These are phyloP conservation scores for Macrophomina tecta DNA, from an alignment of 2,329 filamentous ascomycete species.

Conservation along the genomic window DNA sequence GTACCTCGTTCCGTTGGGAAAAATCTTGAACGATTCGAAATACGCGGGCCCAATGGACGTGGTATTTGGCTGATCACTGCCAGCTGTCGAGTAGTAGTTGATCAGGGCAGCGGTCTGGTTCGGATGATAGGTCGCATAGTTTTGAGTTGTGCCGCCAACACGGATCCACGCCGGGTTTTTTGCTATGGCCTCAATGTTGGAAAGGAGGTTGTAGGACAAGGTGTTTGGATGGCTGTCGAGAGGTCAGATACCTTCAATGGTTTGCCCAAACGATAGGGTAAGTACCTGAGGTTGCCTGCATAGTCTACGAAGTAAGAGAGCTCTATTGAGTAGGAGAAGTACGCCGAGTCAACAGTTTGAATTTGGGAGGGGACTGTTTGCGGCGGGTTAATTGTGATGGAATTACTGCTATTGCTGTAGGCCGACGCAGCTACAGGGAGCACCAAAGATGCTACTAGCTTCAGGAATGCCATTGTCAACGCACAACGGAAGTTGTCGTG, in stretches of 20 bases:
- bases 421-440: background rate
- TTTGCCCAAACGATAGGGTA: background rate
- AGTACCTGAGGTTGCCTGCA: background rate
- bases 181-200: background rate
- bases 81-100: background rate
- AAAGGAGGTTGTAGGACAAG: background rate
- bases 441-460: background rate
- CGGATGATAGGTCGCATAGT: background rate
- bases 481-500: too few species aligned
- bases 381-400: background rate
- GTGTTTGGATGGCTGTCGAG: background rate
- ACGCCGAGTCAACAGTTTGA: background rate
- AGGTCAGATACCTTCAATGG: background rate
- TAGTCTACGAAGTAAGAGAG: conserved; percentile 3
- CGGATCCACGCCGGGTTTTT: background rate
- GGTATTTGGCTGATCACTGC: background rate
- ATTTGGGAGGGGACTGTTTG: background rate
- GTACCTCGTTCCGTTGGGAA: background rate
- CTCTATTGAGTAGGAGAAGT: background rate
- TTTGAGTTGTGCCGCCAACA: background rate
- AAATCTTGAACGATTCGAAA: background rate
- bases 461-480: background rate
- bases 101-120: background rate
- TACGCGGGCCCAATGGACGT: background rate
- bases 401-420: background rate